Evolutionary conservation across 768 basidiomycete genomes (phyloP).

Genomic region (Boletus eberwhitei): DNA sequence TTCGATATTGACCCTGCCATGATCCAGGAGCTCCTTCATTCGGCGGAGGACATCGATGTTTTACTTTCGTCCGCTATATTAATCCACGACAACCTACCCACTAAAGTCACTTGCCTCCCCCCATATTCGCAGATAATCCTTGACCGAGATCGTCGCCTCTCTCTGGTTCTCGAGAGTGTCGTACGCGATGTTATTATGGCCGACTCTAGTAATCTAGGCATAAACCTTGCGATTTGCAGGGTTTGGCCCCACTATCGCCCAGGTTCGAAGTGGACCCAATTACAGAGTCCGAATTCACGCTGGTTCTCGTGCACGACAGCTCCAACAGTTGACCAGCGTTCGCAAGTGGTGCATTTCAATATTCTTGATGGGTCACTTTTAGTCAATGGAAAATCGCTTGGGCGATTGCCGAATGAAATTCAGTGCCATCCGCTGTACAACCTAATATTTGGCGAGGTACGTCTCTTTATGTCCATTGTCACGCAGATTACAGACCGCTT

Average conservation of each 20-base stretch:
- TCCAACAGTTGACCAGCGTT: not conserved
- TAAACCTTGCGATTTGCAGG: slow-evolving; percentile 17
- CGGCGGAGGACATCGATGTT: slow-evolving; percentile 20
- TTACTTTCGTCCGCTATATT: slow-evolving; percentile 26
- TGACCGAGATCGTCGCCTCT: slow-evolving; percentile 31
- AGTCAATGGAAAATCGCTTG: slow-evolving; percentile 26
- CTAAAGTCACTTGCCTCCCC: slow-evolving; percentile 1
- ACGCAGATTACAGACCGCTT: not conserved
- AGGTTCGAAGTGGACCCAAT: slow-evolving; percentile 19
- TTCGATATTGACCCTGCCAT: slow-evolving; percentile 24
- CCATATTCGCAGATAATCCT: slow-evolving; percentile 17
- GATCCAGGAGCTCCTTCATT: slow-evolving; percentile 11
- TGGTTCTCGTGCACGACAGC: slow-evolving; percentile 26
- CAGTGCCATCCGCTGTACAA: slow-evolving; percentile 18
- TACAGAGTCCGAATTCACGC: slow-evolving; percentile 10
- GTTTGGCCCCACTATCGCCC: slow-evolving; percentile 27
- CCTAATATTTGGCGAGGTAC: slow-evolving; percentile 21
- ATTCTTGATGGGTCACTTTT: slow-evolving; percentile 26
- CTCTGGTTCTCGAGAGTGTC: slow-evolving; percentile 23
- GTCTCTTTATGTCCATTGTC: not conserved
- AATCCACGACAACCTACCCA: slow-evolving; percentile 26
- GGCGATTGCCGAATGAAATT: slow-evolving; percentile 21
- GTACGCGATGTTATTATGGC: slow-evolving; percentile 2
- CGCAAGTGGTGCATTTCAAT: slow-evolving; percentile 24
- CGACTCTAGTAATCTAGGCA: slow-evolving; percentile 1